A percentile compares a stretch with the other conserved stretches of the same genome.
Evolutionary conservation across 805 yeast genomes (phyloP).

Genomic region (Grigorovia transvaalensis): DNA sequence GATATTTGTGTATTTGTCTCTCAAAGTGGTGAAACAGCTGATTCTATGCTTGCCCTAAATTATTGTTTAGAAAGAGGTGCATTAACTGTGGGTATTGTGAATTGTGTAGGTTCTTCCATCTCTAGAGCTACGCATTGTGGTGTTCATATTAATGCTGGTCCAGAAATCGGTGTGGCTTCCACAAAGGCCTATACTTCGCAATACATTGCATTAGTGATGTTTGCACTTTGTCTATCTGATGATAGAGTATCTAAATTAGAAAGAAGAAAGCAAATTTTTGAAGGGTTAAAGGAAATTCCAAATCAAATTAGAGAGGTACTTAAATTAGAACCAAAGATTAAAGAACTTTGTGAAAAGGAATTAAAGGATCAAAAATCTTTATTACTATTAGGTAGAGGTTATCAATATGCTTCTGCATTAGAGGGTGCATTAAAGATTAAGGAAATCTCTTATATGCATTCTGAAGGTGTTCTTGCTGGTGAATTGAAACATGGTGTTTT

Average conservation of each 20-base stretch:
- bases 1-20: constrained; percentile 96
- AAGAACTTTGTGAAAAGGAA: constrained; percentile 58
- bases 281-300: constrained; percentile 76
- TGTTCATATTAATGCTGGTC: constrained; percentile 98
- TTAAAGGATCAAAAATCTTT: constrained; percentile 78
- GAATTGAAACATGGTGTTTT: constrained; percentile 97
- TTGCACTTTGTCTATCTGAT: constrained; percentile 89
- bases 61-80: constrained; percentile 97
- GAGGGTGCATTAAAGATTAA: constrained; percentile 98
- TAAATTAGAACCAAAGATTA: constrained; percentile 61
- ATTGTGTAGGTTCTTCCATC: constrained; percentile 93
- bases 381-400: constrained; percentile 91
- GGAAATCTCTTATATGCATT: constrained; percentile 97
- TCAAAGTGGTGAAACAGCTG: constrained; percentile 99
- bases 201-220: constrained; percentile 92
- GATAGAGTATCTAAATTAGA: constrained; percentile 68
- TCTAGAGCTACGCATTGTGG: constrained; percentile 98
- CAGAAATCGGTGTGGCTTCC: constrained; percentile 98
- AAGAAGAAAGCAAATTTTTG: constrained; percentile 79
- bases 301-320: constrained; percentile 74
- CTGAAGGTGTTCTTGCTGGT: constrained; percentile 98
- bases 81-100: constrained; percentile 92
- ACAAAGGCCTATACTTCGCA: constrained; percentile 99
- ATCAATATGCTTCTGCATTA: constrained; percentile 91
- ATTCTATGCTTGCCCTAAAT: constrained; percentile 87